Conservation (phyloP, 2,329 filamentous ascomycete species). For the Tolypocladium amazonense region DNA sequence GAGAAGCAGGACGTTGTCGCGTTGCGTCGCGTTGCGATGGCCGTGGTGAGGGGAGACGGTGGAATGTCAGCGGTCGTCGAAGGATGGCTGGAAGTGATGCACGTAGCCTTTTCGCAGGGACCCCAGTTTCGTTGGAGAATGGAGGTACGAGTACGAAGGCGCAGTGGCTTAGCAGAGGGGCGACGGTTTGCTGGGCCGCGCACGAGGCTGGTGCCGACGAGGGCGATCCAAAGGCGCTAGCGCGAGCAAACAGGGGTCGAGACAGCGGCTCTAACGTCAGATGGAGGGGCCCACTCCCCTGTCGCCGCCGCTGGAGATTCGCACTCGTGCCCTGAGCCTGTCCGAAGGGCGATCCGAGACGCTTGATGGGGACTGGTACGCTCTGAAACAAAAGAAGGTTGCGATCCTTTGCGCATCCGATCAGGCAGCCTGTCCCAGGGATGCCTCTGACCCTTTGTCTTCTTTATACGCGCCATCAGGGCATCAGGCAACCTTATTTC, state of each 20-base stretch:
- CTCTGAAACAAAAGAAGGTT: background rate
- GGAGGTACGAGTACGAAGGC: constrained; percentile 3
- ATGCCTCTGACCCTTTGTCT: background rate
- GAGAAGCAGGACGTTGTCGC: background rate
- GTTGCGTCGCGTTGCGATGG: background rate
- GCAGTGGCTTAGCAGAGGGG: constrained; percentile 4
- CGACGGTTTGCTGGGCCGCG: background rate
- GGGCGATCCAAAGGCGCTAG: background rate
- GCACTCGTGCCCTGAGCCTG: background rate
- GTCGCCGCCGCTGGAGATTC: background rate
- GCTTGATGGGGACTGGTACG: background rate
- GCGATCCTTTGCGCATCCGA: background rate
- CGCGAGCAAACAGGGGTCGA: background rate
- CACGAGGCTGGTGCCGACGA: background rate
- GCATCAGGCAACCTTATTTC: background rate
- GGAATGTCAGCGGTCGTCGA: constrained; percentile 11
- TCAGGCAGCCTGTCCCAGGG: background rate
- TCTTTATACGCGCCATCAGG: background rate
- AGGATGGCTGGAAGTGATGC: constrained; percentile 11
- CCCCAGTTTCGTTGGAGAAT: constrained; percentile 1
- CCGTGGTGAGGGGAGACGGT: constrained; percentile 9
- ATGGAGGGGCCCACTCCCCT: background rate
- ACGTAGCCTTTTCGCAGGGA: constrained; percentile 19
- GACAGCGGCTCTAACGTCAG: background rate
- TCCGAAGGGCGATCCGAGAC: background rate